Conservation (phyloP, 768 basidiomycete genomes). For the Mrakia frigida region DNA sequence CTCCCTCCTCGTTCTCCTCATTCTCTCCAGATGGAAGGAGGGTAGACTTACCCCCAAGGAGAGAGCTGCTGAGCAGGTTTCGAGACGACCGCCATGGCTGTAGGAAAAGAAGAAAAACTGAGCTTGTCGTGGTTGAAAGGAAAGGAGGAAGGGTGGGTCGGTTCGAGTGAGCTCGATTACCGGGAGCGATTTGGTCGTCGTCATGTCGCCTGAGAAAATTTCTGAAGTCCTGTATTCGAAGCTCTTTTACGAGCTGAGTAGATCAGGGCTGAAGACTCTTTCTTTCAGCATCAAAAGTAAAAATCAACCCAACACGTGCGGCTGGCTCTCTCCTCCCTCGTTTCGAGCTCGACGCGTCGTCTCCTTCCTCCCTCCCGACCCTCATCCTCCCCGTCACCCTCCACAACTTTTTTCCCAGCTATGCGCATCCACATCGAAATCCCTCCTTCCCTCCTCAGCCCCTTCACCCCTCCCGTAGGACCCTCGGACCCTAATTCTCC, state of each 20-base stretch:
- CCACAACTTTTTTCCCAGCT: not conserved
- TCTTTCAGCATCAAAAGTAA: no score
- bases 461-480: not conserved
- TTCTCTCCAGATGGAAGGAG: not conserved
- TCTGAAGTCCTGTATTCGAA: no score
- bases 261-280: no score
- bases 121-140: not conserved
- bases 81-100: not conserved
- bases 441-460: constrained; percentile 29
- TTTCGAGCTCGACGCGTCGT: no score
- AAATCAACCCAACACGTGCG: no score
- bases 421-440: constrained; percentile 33
- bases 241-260: no score
- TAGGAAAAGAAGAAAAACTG: not conserved
- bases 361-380: no score
- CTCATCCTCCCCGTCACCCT: no score
- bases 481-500: not conserved
- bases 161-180: no score
- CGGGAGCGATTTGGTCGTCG: no score
- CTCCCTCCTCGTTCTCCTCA: not conserved
- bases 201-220: no score
- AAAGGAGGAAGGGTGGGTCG: not conserved
- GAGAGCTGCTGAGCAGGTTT: constrained; percentile 23
- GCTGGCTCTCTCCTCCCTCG: no score
- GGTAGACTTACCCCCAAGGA: constrained; percentile 27